Percentiles rank a stretch among this genome's conserved stretches.
phyloP scores from a whole-genome alignment of 495 filamentous ascomycete species.

The Lasiosphaeria ovina region DNA sequence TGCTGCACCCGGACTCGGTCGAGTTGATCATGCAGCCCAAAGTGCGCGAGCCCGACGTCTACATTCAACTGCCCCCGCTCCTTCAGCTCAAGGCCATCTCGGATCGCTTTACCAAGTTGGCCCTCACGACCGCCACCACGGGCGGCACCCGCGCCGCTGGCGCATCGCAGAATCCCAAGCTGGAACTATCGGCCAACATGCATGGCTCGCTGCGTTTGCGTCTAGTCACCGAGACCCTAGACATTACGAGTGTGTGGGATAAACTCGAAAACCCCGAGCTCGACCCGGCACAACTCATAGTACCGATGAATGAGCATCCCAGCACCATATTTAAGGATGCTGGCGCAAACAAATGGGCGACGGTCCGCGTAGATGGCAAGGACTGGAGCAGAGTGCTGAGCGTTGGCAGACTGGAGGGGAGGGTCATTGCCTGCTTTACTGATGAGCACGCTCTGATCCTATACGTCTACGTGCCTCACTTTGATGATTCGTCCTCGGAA shows the following conservation, averaged over 20 bases:
- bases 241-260: slow-evolving; percentile 78
- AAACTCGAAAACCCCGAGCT: slow-evolving; percentile 80
- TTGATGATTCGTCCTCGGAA: slow-evolving; percentile 62
- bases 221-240: slow-evolving; percentile 73
- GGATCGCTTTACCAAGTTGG: slow-evolving; percentile 87
- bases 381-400: slow-evolving; percentile 90
- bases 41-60: slow-evolving; percentile 87
- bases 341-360: slow-evolving; percentile 71
- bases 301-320: slow-evolving; percentile 69
- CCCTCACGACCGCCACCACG: slow-evolving; percentile 36
- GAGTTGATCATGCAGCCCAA: slow-evolving; percentile 85
- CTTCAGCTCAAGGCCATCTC: slow-evolving; percentile 84
- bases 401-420: slow-evolving; percentile 81
- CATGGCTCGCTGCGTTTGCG: slow-evolving; percentile 77
- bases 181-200: slow-evolving; percentile 86
- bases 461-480: slow-evolving; percentile 83
- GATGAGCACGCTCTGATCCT: slow-evolving; percentile 82
- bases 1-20: slow-evolving; percentile 75
- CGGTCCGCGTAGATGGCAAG: slow-evolving; percentile 82
- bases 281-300: slow-evolving; percentile 66
- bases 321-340: slow-evolving; percentile 64
- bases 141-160: slow-evolving; percentile 18
- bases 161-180: slow-evolving; percentile 50
- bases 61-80: slow-evolving; percentile 83
- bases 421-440: slow-evolving; percentile 84